Conservation (phyloP, 768 basidiomycete genomes). For the Boletus sp. region DNA sequence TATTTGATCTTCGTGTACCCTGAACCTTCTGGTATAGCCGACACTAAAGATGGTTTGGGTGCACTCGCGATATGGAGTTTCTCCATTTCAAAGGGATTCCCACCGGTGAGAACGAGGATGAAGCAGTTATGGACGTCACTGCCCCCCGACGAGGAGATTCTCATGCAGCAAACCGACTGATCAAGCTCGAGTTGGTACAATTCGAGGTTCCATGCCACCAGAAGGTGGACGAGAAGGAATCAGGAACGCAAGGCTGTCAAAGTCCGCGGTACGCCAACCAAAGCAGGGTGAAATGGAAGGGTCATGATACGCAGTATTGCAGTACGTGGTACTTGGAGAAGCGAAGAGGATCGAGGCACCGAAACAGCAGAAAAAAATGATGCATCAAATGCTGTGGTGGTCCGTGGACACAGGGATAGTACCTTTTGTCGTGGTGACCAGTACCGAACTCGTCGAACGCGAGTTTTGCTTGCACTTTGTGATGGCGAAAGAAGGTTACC, state of each 20-base stretch:
- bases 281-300: slow-evolving; percentile 9
- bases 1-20: not conserved
- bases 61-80: not conserved
- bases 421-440: not conserved
- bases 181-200: not conserved
- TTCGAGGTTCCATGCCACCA: not conserved
- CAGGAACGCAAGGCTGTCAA: not conserved
- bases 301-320: not conserved
- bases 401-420: too few species aligned
- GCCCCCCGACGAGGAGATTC: not conserved
- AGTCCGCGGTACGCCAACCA: not conserved
- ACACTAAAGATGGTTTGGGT: not conserved
- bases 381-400: slow-evolving; percentile 1
- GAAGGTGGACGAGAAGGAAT: not conserved
- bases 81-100: slow-evolving; percentile 4
- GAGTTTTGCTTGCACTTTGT: not conserved
- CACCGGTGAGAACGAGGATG: not conserved
- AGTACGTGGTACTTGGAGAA: not conserved
- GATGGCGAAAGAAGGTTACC: not conserved
- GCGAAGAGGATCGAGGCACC: slow-evolving; percentile 7
- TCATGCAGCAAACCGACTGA: not conserved
- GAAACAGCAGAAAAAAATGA: not conserved
- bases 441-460: not conserved
- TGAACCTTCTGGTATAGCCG: slow-evolving; percentile 7
- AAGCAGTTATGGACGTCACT: not conserved